Base-by-base conservation (phyloP, 371 early-diverging fungal genomes). In the Mortierella sp. region DNA sequence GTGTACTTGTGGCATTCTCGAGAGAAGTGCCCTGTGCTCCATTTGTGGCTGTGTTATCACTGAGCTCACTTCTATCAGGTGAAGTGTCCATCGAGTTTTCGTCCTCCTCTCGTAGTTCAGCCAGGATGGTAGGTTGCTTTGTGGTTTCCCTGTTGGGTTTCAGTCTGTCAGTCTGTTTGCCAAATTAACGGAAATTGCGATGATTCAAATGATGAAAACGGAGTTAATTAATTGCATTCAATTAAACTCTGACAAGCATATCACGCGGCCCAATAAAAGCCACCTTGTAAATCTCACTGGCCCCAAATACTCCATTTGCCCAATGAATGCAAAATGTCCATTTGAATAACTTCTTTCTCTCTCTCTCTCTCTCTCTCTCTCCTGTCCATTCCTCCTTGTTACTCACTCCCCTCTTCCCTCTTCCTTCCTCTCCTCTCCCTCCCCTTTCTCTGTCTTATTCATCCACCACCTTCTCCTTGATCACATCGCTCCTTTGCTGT, bases 291-390 rank as follows among this genome's bases (percentile, higher is more conserved):
- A 5, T 35, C 35, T 8, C 35, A 35, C 35, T 35, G 35, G 0
- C 35, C 6, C 35, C 35, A 35, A 35, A 35, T 35, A 35, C 35
- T 47, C 3, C 20, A 20, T 18, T 18, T 47, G 47, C 14, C 14
- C 18, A 47, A 47, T n/a, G 47, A 47, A 47, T 47, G 47, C 4
- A 20, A 47, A 47, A 47, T 47, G 47, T 18, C 14, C 47, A 47
- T 47, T 47, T 47, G 47, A 47, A 47, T 20, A 4, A 18, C n/a
- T 47, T 47, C 66, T 26, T 62, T 76, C 65, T 65, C 62, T 51
- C 58, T 37, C 47, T 65, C 62, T 51, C 58, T 37, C 47, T 39
- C 60, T 52, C 70, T 52, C 60, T 64, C 32, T 28, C 62, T n/a
- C 57, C 22, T 55, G 24, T 12, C n/a, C 26, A 12, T 59, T 67